Percentiles rank a stretch among this genome's conserved stretches.
Conservation (phyloP, 495 filamentous ascomycete genomes). For the Durotheca rogersii region DNA sequence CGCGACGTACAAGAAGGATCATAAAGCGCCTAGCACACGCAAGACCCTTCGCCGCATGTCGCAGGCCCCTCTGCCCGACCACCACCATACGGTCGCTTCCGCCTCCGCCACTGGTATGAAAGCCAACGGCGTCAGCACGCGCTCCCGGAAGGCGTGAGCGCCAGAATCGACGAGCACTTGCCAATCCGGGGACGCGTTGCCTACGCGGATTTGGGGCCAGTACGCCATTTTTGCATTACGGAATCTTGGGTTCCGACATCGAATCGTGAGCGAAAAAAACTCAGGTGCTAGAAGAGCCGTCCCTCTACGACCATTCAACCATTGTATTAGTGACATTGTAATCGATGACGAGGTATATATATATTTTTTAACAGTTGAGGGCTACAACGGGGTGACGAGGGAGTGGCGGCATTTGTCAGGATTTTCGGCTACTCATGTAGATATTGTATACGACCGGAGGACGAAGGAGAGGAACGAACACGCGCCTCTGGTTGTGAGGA, state of each 20-base stretch:
- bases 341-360: constrained; percentile 31
- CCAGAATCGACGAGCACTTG: background rate
- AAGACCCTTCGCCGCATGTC: constrained; percentile 57
- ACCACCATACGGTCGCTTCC: constrained; percentile 45
- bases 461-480: too few relatives aligned
- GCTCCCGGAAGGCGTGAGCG: constrained; percentile 61
- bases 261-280: constrained; percentile 10
- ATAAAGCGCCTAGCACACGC: constrained; percentile 60
- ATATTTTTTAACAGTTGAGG: constrained; percentile 12
- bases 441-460: constrained; percentile 17
- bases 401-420: constrained; percentile 12
- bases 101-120: constrained; percentile 45
- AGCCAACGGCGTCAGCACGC: constrained; percentile 52
- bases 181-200: constrained; percentile 1
- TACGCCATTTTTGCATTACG: constrained; percentile 13
- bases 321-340: constrained; percentile 37
- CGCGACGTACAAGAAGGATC: constrained; percentile 89
- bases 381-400: constrained; percentile 23
- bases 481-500: too few relatives aligned
- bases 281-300: constrained; percentile 1
- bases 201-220: constrained; percentile 13
- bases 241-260: constrained; percentile 14
- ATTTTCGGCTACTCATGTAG: constrained; percentile 13
- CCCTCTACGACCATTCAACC: constrained; percentile 12
- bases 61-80: constrained; percentile 55